Percentiles rank a stretch among this genome's conserved stretches.
phyloP scores from a whole-genome alignment of 192 early-diverging fungal genomes.

The Irineochytrium annulatum region DNA sequence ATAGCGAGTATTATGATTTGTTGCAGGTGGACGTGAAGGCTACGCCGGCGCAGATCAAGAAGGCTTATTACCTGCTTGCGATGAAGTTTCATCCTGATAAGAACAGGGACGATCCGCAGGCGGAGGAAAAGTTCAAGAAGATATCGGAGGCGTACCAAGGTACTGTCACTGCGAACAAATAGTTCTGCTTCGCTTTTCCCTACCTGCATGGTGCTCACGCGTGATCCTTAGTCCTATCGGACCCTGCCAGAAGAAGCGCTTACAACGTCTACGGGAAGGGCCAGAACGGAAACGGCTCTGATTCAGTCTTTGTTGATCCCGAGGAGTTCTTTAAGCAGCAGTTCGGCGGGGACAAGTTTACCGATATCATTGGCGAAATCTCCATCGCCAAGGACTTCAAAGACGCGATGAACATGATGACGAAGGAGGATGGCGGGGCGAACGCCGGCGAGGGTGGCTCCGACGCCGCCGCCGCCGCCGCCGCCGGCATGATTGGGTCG shows the following conservation, averaged over 20 bases:
- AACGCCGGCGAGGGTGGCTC: constrained; percentile 53
- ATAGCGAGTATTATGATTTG: constrained; percentile 73
- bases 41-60: constrained; percentile 83
- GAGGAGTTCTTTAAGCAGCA: constrained; percentile 92
- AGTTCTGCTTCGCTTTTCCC: not conserved
- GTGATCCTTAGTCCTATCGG: constrained; percentile 65
- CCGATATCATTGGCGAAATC: constrained; percentile 97
- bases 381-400: constrained; percentile 91
- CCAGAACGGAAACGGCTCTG: constrained; percentile 56
- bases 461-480: constrained; percentile 39
- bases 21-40: constrained; percentile 73
- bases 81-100: constrained; percentile 92
- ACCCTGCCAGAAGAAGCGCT: constrained; percentile 76
- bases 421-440: constrained; percentile 37
- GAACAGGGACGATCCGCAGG: constrained; percentile 60
- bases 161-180: no score
- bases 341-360: constrained; percentile 97
- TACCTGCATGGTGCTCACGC: not conserved
- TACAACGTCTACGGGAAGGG: constrained; percentile 83
- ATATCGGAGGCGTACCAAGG: constrained; percentile 95
- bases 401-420: constrained; percentile 56
- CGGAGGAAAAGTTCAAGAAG: constrained; percentile 87
- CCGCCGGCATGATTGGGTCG: constrained; percentile 33
- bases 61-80: constrained; percentile 82
- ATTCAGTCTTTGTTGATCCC: constrained; percentile 69